Evolutionary conservation across 768 basidiomycete species (phyloP), one percentile per base, ranked within the genome.

Genomic region (Zangia roseola): DNA sequence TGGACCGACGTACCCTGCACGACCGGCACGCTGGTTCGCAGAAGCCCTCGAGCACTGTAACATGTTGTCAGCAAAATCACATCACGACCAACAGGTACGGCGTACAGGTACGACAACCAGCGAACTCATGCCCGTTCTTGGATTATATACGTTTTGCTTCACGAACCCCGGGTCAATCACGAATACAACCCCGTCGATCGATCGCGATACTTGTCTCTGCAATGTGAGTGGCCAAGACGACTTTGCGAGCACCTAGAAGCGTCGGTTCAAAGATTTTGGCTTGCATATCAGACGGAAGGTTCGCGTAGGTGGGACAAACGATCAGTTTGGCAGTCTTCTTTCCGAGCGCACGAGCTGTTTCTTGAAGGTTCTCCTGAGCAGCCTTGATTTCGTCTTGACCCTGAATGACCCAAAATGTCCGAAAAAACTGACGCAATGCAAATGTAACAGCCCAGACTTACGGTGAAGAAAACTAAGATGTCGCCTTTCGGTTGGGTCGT

Each of bases 191-290:
- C 97, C 97, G 46, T 98, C 97, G 57, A 99, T 99, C 8, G 97
- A 99, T 99, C 8, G 97, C 99, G 65, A 99, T 99, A 6, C 92
- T 94, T 5, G 97, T 99, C 70, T 99, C 97, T n/a, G 97, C 97
- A 55, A 99, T 98, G 63, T 99, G 99, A 19, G 97, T 99, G 4
- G 97, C 97, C 24, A 99, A 76, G 17, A 99, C 97, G 40, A 99
- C 94, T 71, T 99, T 99, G 49, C 97, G 79, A 23, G 97, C 91
- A 17, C 94, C 94, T 45, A 91, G 88, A 1, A 95, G 97, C 5
- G 97, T 99, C 1, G 97, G 95, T 68, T 99, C 97, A 69, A 99
- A 99, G 48, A 99, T 99, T 72, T 97, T 97, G 31, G 94, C 89
- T 67, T 99, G 97, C 94, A 99, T 94, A 53, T 99, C 97, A 58